Percentiles rank a stretch among this genome's conserved stretches.
These are phyloP conservation scores for Mortierella sp. DNA, from an alignment of 371 early-diverging fungal genomes.

Conservation along the genomic window DNA sequence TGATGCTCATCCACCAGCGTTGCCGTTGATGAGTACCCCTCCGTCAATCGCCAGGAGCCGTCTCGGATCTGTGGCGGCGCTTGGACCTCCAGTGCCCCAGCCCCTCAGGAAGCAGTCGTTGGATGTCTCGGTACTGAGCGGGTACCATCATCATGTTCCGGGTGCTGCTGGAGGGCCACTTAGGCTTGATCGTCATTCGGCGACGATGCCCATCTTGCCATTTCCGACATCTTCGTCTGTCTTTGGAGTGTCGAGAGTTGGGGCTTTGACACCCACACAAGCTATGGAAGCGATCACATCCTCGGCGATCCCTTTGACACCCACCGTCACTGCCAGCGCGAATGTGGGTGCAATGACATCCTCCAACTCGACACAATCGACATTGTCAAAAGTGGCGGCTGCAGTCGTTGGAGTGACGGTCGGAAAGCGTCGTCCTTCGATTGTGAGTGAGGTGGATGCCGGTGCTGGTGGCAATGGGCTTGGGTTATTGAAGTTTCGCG, in stretches of 20 bases:
- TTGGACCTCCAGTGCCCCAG: slow-evolving; percentile 8
- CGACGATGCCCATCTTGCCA: not conserved
- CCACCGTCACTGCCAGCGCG: not conserved
- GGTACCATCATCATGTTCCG: slow-evolving; percentile 7
- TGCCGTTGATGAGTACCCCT: slow-evolving; percentile 14
- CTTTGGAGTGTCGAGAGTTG: not conserved
- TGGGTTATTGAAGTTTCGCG: not conserved
- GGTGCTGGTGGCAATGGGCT: not conserved
- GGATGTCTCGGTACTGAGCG: slow-evolving; percentile 11
- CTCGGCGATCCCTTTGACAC: not conserved
- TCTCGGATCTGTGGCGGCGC: not conserved
- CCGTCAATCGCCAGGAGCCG: slow-evolving; percentile 32
- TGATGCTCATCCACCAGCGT: not conserved
- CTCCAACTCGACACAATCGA: slow-evolving; percentile 19
- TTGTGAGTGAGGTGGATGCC: slow-evolving; percentile 4
- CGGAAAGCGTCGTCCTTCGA: slow-evolving; percentile 34
- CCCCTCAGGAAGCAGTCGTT: slow-evolving; percentile 22
- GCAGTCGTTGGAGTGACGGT: slow-evolving; percentile 41
- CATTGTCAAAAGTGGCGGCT: slow-evolving; percentile 41
- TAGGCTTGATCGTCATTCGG: not conserved
- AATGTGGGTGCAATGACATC: not conserved
- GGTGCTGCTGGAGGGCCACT: not conserved
- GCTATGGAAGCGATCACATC: not conserved
- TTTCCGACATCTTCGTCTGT: not conserved
- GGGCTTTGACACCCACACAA: not conserved